A percentile compares a stretch with the other conserved stretches of the same genome.
These are phyloP conservation scores for Phellinidium pouzarii DNA, from an alignment of 1,284 basidiomycete species.

Conservation along the genomic window DNA sequence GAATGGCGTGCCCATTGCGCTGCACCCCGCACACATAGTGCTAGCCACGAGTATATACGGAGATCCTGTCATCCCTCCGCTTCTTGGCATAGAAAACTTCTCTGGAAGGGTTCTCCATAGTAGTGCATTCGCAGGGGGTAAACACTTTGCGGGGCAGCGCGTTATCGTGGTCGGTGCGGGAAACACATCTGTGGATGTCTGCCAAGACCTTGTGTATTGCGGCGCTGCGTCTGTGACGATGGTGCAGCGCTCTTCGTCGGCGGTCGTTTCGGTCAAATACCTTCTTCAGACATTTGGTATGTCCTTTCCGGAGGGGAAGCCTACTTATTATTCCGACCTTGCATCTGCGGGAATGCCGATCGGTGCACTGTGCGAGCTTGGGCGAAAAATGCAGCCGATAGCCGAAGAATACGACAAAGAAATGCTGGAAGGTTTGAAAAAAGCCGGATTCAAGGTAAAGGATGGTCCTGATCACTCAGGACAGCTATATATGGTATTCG, in stretches of 20 bases:
- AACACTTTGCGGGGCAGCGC: constrained; percentile 28
- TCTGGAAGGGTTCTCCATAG: constrained; percentile 29
- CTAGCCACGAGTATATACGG: constrained; percentile 33
- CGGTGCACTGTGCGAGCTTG: constrained; percentile 30
- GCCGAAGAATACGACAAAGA: constrained; percentile 29
- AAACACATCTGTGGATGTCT: constrained; percentile 34
- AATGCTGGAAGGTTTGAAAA: constrained; percentile 31
- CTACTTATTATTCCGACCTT: constrained; percentile 40
- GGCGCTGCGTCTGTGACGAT: constrained; percentile 32
- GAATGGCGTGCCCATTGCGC: constrained; percentile 24
- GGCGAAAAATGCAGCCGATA: constrained; percentile 27
- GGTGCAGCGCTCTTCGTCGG: constrained; percentile 34
- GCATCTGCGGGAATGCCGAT: constrained; percentile 35
- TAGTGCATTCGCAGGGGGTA: constrained; percentile 26
- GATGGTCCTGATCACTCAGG: constrained; percentile 28
- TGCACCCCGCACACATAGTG: constrained; percentile 33
- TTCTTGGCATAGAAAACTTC: constrained; percentile 27
- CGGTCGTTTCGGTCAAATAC: constrained; percentile 24
- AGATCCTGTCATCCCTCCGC: constrained; percentile 26
- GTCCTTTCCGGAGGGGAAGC: constrained; percentile 35
- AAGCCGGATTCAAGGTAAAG: constrained; percentile 35
- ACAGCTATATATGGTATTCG: constrained; percentile 24
- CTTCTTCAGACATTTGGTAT: constrained; percentile 23
- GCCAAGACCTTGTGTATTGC: constrained; percentile 30
- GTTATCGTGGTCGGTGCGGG: constrained; percentile 36